phyloP scores from a whole-genome alignment of 2,329 filamentous ascomycete genomes.

The Phaeosphaeria sp. region DNA sequence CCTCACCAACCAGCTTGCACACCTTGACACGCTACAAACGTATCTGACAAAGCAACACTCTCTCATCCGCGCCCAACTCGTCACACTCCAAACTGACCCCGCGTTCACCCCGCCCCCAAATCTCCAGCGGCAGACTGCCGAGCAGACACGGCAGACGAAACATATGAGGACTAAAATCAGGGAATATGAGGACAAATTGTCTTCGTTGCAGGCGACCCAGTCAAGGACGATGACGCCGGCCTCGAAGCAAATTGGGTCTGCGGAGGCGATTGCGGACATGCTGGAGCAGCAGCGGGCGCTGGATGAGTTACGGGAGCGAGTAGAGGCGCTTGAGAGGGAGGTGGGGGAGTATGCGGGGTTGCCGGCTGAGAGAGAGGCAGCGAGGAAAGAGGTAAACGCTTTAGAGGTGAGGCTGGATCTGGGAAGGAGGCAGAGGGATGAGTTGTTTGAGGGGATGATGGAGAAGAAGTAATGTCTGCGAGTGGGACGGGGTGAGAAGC shows the following conservation, averaged over 20 bases:
- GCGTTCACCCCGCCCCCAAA: conserved; percentile 57
- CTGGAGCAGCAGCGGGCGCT: conserved; percentile 68
- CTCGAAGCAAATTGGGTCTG: conserved; percentile 46
- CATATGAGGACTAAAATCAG: conserved; percentile 69
- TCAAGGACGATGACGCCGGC: conserved; percentile 26
- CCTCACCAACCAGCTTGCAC: conserved; percentile 38
- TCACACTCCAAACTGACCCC: conserved; percentile 36
- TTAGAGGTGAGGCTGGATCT: conserved; percentile 68
- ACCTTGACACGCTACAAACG: conserved; percentile 41
- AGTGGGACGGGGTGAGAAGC: too few relatives aligned
- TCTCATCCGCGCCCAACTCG: conserved; percentile 38
- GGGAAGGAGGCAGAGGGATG: conserved; percentile 70
- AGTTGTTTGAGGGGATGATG: conserved; percentile 75
- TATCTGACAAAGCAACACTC: conserved; percentile 43
- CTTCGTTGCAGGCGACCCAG: conserved; percentile 46
- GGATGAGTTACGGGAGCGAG: conserved; percentile 63
- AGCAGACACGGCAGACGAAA: conserved; percentile 75
- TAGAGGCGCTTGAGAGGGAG: conserved; percentile 66
- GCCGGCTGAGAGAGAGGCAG: conserved; percentile 72
- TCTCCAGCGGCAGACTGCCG: conserved; percentile 73
- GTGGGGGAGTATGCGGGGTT: conserved; percentile 73
- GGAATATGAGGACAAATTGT: conserved; percentile 61
- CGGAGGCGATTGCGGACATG: conserved; percentile 64
- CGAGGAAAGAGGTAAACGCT: conserved; percentile 72
- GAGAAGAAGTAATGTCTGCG: conserved; percentile 45